A percentile compares a stretch with the other conserved stretches of the same genome.
Evolutionary conservation across 352 stramenopile genomes (phyloP).

Genomic region (Phytophthora sp.): DNA sequence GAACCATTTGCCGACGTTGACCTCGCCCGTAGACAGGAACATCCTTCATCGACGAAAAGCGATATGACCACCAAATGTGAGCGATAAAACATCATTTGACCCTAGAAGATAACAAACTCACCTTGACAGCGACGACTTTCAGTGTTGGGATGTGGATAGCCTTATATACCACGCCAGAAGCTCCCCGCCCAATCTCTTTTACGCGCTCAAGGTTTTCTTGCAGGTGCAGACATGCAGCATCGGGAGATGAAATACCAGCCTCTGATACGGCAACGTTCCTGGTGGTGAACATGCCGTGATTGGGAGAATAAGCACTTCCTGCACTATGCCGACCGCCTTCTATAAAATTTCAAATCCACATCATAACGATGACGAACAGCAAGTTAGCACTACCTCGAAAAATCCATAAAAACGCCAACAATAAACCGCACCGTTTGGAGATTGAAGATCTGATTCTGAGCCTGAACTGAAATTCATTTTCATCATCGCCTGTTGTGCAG

Average conservation of each 20-base stretch:
- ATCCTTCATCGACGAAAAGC: conserved; percentile 47
- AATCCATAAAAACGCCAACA: background rate
- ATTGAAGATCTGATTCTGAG: conserved; percentile 70
- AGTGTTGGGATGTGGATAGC: conserved; percentile 91
- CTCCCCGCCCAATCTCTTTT: conserved; percentile 76
- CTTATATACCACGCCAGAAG: conserved; percentile 89
- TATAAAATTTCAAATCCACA: conserved; percentile 22
- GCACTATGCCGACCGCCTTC: conserved; percentile 64
- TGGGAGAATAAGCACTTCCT: conserved; percentile 87
- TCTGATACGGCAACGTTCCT: conserved; percentile 86
- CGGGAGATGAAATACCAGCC: conserved; percentile 84
- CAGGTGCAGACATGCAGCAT: conserved; percentile 75
- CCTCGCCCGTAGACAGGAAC: conserved; percentile 85
- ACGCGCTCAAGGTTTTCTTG: conserved; percentile 88
- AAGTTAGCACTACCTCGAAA: conserved; percentile 12
- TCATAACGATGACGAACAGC: background rate
- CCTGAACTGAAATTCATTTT: conserved; percentile 78
- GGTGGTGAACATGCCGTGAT: conserved; percentile 88
- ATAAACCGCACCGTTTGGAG: conserved; percentile 63
- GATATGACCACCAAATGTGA: conserved; percentile 13
- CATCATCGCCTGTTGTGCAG: conserved; percentile 73
- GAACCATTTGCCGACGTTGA: conserved; percentile 90
- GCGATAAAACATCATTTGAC: conserved; percentile 1
- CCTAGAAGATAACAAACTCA: conserved; percentile 24
- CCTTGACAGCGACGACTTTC: conserved; percentile 91